These are phyloP conservation scores for Chytriomyces hyalinus DNA, from an alignment of 192 early-diverging fungal species.

Conservation along the genomic window DNA sequence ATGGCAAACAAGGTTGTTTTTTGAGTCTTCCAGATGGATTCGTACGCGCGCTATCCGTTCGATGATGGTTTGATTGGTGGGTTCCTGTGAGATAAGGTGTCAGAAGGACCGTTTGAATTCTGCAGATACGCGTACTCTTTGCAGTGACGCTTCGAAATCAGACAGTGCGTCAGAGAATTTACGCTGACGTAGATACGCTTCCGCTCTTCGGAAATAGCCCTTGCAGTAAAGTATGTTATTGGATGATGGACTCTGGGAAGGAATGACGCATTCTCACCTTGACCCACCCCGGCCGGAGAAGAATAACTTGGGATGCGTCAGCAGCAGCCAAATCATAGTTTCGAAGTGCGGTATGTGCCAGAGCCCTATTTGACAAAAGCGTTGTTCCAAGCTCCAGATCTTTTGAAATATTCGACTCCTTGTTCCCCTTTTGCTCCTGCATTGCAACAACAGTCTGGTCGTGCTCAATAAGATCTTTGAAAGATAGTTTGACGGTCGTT, in stretches of 20 bases:
- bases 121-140: slow-evolving; percentile 12
- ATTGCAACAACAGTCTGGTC: background rate
- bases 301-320: slow-evolving; percentile 72
- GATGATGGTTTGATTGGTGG: slow-evolving; percentile 14
- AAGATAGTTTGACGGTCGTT: background rate
- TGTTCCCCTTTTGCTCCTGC: background rate
- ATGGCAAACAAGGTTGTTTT: background rate
- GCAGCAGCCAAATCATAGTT: slow-evolving; percentile 71
- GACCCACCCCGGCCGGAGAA: slow-evolving; percentile 46
- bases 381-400: slow-evolving; percentile 56
- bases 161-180: slow-evolving; percentile 36
- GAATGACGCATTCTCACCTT: slow-evolving; percentile 32
- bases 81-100: slow-evolving; percentile 1
- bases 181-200: slow-evolving; percentile 36
- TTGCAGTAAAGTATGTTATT: background rate
- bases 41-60: slow-evolving; percentile 19
- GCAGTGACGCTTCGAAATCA: slow-evolving; percentile 41
- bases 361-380: slow-evolving; percentile 79
- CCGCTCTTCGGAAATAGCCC: slow-evolving; percentile 49
- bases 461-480: background rate
- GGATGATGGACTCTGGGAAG: background rate
- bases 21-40: slow-evolving; percentile 20
- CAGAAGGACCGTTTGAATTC: background rate
- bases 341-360: slow-evolving; percentile 60
- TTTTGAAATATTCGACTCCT: background rate